Base-by-base conservation (phyloP, 805 yeast genomes). In the Yarrowia keelungensis region DNA sequence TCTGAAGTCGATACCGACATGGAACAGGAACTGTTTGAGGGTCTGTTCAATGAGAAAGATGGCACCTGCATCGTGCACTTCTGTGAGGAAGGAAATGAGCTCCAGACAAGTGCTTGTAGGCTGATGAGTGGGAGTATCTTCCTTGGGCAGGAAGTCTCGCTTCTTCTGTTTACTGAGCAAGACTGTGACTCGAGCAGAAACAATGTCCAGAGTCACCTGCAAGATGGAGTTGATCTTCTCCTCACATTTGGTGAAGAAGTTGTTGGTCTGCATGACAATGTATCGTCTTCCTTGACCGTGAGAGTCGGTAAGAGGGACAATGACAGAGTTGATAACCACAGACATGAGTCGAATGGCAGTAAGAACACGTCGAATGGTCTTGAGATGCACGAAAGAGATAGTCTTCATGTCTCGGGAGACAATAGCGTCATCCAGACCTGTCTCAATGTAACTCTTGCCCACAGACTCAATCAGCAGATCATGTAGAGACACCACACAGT, bases 401-500 rank as follows among this genome's bases (percentile, higher is more conserved):
- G 49, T 42, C 42, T 56, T 56, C n/a, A 32, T 32, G 38, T 56
- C 64, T 10, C 64, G 38, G 11, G 49, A 41, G 26, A 56, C 49
- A 79, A 65, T 76, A 0, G 92, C 82, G 3, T 87, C 86, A 72
- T 91, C 97, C 49, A 93, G 77, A 0, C 91, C 92, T 15, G 87
- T 81, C 47, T 90, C 92, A 53, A 92, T 84, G 74, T 90, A 92
- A 2, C 88, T 83, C 43, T 86, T 86, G 0, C 97, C 95, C 46
- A 91, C 82, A 68, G 89, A 92, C 58, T 85, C 82, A 26, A 91
- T 77, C 65, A 91, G 76, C 45, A 90, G 81, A 70, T 90, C 91
- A 69, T 90, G 80, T 14, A 93, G 77, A 70, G 87, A 92, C 53
- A 86, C 78, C 0, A 91, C 84, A 73, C 87, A 85, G 54, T 84